A percentile compares a stretch with the other conserved stretches of the same genome.
Conservation (phyloP, 495 filamentous ascomycete genomes). For the Choiromyces venosus region DNA sequence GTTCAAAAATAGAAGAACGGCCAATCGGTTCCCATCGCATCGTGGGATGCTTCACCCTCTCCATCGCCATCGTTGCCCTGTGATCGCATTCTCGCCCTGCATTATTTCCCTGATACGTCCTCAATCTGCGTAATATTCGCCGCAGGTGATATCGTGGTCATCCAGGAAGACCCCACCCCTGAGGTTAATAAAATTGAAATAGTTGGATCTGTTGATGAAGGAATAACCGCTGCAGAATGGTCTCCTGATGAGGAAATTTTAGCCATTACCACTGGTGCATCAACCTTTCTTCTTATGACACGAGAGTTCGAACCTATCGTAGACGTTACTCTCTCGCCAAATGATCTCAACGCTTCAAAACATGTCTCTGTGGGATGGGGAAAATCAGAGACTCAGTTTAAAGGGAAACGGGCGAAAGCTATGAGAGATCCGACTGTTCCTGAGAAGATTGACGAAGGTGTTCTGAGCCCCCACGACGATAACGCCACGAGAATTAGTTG, state of each 20-base stretch:
- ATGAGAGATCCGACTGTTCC: conserved; percentile 90
- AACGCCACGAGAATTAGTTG: conserved; percentile 69
- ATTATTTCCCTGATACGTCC: conserved; percentile 73
- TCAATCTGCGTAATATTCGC: conserved; percentile 77
- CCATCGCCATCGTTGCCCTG: conserved; percentile 55
- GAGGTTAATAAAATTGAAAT: conserved; percentile 81
- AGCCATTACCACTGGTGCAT: conserved; percentile 69
- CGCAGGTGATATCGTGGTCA: conserved; percentile 81
- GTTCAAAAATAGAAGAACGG: conserved; percentile 44
- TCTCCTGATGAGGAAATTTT: conserved; percentile 91
- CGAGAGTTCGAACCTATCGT: conserved; percentile 77
- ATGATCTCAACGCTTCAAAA: conserved; percentile 80
- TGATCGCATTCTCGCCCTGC: conserved; percentile 69
- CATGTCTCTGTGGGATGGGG: conserved; percentile 99
- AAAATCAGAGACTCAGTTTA: conserved; percentile 95
- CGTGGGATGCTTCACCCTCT: conserved; percentile 63
- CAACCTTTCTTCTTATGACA: conserved; percentile 87
- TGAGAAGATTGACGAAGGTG: conserved; percentile 82
- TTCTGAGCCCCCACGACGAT: conserved; percentile 66
- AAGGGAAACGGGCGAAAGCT: conserved; percentile 84
- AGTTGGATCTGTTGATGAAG: conserved; percentile 84
- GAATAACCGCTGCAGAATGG: conserved; percentile 85
- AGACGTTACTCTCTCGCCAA: conserved; percentile 60
- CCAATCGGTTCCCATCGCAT: conserved; percentile 56
- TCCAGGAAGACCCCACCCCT: conserved; percentile 67